Evolutionary conservation across 1,284 basidiomycete genomes (phyloP), one percentile per base, ranked within the genome.

Genomic region (Agaricales sp.): DNA sequence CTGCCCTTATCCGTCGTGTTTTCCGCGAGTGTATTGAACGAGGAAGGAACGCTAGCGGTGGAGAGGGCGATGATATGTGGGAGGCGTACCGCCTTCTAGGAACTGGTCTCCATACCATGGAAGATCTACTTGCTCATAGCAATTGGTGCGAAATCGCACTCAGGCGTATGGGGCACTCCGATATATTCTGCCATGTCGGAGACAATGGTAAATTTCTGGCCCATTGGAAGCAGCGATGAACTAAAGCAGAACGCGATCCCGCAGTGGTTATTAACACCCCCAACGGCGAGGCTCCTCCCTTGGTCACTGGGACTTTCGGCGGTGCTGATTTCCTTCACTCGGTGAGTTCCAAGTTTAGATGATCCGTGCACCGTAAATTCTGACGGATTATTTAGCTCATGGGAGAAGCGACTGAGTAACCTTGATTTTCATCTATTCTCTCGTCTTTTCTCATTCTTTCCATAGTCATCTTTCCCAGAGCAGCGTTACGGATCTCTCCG

Each of bases 171-270:
- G 88, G 88, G 0, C 69, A 89, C 59, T 61, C 72, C 22, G 70
- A 88, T 43, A 86, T 92, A 11, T 92, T 92, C 67, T 82, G 82
- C 48, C 89, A 92, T 64, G 87, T 92, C 46, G 89, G 90, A n/a
- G 79, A 85, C 52, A 75, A 78, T 57, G 80, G 81, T 71, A 60
- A 59, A 54, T 49, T 14, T 14, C 14, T 16, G 16, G n/a, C 16
- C 43, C 14, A 19, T 35, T 49, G 39, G 35, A n/a, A n/a, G n/a
- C n/a, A n/a, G n/a, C n/a, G n/a, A n/a, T n/a, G n/a, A n/a, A n/a
- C n/a, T n/a, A n/a, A n/a, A n/a, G n/a, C n/a, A n/a, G n/a, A n/a
- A n/a, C n/a, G n/a, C n/a, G 47, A 41, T 25, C 43, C 21, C 25
- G 13, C 51, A 77, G 76, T 82, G 25, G 62, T 68, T 24, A 71